Evolutionary conservation across 345 rosid genomes (phyloP), one percentile per base, ranked within the genome.

Genomic region (Zanthoxylum bungeanum): DNA sequence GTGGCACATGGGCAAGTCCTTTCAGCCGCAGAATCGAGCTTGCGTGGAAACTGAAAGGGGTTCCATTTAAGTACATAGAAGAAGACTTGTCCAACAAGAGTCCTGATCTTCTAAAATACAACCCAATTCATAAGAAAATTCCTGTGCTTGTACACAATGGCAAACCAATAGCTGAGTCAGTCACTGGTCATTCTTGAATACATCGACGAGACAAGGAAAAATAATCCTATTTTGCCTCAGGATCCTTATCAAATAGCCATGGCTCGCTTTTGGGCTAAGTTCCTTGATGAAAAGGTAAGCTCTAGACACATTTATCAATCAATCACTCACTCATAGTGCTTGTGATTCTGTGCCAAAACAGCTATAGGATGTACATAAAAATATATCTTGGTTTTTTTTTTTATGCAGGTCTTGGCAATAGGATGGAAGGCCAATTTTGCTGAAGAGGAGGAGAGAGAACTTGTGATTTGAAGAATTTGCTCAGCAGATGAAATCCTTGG

Each of bases 131-230:
- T 53, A 79, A 81, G 76, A 83, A 83, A 60, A 68, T 83, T 4
- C 85, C 86, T 2, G 85, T 85, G 67, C 75, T 85, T 63, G 53
- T 83, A 6, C 87, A 83, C 79, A 81, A 77, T 6, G 85, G 76
- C 8, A 75, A 83, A 50, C 30, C 81, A 11, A 5, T 81, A 4
- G 9, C 55, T 2, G 85, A 85, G 74, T 85, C 87, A 85, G 74
- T 85, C 87, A 19, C 68, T 50, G 3, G 36, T 81, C 0, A 85
- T 83, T 9, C 76, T 83, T 14, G 81, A 85, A 11, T 86, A 83
- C 67, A 81, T 83, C 68, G 85, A 83, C 12, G 78, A 81, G 62
- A 83, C 83, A 12, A 78, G 85, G 89, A 72, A 67, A 16, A 14
- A 27, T 10, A 76, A 76, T 68, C 86, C 83, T 9, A 55, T 84